A percentile compares a stretch with the other conserved stretches of the same genome.
These are phyloP conservation scores for Candida vartiovaarae DNA, from an alignment of 805 yeast genomes.

Conservation along the genomic window DNA sequence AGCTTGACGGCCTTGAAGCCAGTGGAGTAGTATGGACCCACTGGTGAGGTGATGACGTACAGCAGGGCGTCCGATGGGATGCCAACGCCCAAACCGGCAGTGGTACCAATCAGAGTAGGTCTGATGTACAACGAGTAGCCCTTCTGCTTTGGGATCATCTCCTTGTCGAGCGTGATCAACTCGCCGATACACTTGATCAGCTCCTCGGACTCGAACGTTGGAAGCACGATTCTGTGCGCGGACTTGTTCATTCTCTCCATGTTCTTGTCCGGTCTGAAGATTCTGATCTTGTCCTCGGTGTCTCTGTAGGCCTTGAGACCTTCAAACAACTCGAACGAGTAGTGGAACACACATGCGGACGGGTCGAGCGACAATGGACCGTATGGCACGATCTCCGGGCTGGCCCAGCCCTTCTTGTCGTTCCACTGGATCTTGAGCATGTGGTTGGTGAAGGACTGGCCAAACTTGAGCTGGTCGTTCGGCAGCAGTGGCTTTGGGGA, in stretches of 20 bases:
- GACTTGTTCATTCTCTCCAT: constrained; percentile 87
- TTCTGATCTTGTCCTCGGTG: constrained; percentile 55
- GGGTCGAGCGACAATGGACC: constrained; percentile 77
- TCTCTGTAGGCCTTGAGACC: constrained; percentile 89
- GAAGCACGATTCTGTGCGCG: constrained; percentile 84
- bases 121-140: constrained; percentile 92
- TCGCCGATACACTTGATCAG: constrained; percentile 69
- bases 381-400: constrained; percentile 86
- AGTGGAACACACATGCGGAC: constrained; percentile 85
- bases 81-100: constrained; percentile 81
- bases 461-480: constrained; percentile 60
- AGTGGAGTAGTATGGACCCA: constrained; percentile 91
- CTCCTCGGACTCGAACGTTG: constrained; percentile 76
- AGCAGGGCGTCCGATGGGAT: constrained; percentile 76
- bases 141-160: constrained; percentile 73
- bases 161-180: constrained; percentile 65
- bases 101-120: constrained; percentile 94
- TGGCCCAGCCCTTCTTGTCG: constrained; percentile 69
- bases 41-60: constrained; percentile 89
- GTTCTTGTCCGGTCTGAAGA: constrained; percentile 89
- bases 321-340: constrained; percentile 91
- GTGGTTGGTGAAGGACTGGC: constrained; percentile 76
- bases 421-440: constrained; percentile 88
- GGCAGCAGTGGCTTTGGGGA: constrained; percentile 50
- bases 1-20: constrained; percentile 93